Evolutionary conservation across 805 yeast genomes (phyloP), one percentile per base, ranked within the genome.

Genomic region (Komagataella pseudopastoris): DNA sequence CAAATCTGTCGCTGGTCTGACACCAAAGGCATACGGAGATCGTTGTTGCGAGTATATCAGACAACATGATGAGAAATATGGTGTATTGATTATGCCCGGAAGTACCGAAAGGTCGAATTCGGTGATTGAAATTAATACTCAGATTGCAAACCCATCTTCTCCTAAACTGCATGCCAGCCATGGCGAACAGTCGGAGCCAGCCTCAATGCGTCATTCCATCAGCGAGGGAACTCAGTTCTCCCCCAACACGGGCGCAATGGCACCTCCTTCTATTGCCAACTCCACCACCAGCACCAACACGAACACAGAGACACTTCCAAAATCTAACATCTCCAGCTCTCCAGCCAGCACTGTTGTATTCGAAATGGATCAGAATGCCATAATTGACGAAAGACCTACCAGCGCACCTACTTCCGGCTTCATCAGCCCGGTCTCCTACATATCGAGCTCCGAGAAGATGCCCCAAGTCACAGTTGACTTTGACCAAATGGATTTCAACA

Each of bases 1-100:
- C 72, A 84, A 88, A 65, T 77, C 83, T 51, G 86, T 88, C 54
- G 85, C 95, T 4, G 91, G 95, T 2, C 74, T 87, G 53, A 88
- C 96, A 1, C 95, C 95, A 22, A 86, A 88, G 69, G 83, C 87
- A 6, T 88, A 88, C 60, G 96, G 96, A 50, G 95, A 88, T 61
- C 80, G 81, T 55, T 85, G 95, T 62, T 83, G 79, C 72, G 82
- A 78, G 55, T 80, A 65, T 58, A 70, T 82, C 57, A 74, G 74
- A 55, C 64, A 64, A 24, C 55, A 57, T 36, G 58, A 60, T 24
- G 56, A 55, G 24, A 51, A 47, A 10, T 56, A 58, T 49, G 58
- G 60, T 14, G 39, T 30, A 30, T 30, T 30, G n/a, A 30, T 30
- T 10, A 30, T 30, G 39, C 44, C 51, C n/a, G 23, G 48, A 5